These are phyloP conservation scores for Protoeuglena noctilucae DNA, from an alignment of 139 green algal species.

Conservation along the genomic window DNA sequence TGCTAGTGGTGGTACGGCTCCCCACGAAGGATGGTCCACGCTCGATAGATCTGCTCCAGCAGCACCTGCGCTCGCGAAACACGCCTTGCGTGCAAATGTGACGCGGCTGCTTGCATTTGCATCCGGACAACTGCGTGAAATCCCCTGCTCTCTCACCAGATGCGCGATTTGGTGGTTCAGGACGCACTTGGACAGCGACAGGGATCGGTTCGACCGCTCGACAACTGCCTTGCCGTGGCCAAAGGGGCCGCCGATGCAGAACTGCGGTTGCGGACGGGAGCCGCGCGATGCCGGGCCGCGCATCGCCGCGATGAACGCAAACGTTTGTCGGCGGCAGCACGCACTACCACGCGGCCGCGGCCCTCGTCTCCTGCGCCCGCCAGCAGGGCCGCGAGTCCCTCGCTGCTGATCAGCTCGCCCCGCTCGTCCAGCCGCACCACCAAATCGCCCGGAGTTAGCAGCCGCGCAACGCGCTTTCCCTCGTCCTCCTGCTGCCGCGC, in stretches of 20 bases:
- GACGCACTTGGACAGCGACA: constrained; percentile 47
- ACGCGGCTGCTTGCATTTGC: too few relatives aligned
- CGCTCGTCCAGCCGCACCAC: constrained; percentile 54
- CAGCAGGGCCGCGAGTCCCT: constrained; percentile 42
- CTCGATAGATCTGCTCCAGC: constrained; percentile 71
- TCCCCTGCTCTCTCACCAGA: too few relatives aligned
- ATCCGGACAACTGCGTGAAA: too few relatives aligned
- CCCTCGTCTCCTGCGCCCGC: constrained; percentile 19
- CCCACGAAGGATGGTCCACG: constrained; percentile 53
- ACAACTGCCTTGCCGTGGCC: constrained; percentile 28
- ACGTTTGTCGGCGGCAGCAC: too few relatives aligned
- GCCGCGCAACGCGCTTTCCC: constrained; percentile 23
- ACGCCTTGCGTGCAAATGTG: too few relatives aligned
- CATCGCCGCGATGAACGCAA: too few relatives aligned
- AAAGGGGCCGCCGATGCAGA: constrained; percentile 62
- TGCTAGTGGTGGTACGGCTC: constrained; percentile 64
- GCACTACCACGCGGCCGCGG: constrained; percentile 13
- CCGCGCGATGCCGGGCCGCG: too few relatives aligned
- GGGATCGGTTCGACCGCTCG: constrained; percentile 22
- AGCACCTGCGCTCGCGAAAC: too few relatives aligned
- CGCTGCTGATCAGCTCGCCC: constrained; percentile 23
- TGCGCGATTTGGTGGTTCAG: constrained; percentile 78
- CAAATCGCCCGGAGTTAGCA: constrained; percentile 17
- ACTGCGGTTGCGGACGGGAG: too few relatives aligned
- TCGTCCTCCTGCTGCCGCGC: constrained; percentile 2